phyloP scores from a whole-genome alignment of 2,329 filamentous ascomycete genomes.

The Aspergillus versicolor region DNA sequence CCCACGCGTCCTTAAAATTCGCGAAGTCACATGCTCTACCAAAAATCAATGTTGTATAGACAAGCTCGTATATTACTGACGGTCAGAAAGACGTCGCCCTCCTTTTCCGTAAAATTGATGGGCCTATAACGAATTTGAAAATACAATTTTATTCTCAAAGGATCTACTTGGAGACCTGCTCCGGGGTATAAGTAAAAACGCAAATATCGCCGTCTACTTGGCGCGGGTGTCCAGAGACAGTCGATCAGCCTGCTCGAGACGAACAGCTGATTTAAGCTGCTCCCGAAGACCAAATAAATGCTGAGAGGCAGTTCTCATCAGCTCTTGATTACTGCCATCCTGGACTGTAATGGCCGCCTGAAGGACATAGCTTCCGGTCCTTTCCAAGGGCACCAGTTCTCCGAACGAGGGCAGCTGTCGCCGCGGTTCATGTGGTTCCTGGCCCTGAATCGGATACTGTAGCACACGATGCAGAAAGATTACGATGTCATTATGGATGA shows the following conservation, averaged over 20 bases:
- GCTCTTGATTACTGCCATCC: constrained; percentile 54
- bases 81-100: neutral
- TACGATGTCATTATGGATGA: constrained; percentile 58
- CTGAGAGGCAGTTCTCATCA: constrained; percentile 54
- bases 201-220: constrained; percentile 41
- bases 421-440: constrained; percentile 34
- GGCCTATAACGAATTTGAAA: neutral
- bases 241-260: constrained; percentile 58
- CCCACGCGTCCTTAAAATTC: constrained; percentile 25
- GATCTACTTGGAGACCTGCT: constrained; percentile 15
- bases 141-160: neutral
- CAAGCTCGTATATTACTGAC: neutral
- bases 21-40: constrained; percentile 40
- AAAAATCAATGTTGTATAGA: neutral
- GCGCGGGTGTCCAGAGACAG: constrained; percentile 61
- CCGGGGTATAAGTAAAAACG: constrained; percentile 21
- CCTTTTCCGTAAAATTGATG: neutral
- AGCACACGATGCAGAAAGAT: constrained; percentile 58
- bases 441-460: constrained; percentile 41
- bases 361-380: constrained; percentile 57
- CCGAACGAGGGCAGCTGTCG: constrained; percentile 43
- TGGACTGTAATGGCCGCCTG: constrained; percentile 59
- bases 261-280: constrained; percentile 55
- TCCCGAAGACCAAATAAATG: constrained; percentile 57
- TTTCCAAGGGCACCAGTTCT: constrained; percentile 53